phyloP scores from a whole-genome alignment of 1,284 basidiomycete genomes.

The Coniferiporia weirii region DNA sequence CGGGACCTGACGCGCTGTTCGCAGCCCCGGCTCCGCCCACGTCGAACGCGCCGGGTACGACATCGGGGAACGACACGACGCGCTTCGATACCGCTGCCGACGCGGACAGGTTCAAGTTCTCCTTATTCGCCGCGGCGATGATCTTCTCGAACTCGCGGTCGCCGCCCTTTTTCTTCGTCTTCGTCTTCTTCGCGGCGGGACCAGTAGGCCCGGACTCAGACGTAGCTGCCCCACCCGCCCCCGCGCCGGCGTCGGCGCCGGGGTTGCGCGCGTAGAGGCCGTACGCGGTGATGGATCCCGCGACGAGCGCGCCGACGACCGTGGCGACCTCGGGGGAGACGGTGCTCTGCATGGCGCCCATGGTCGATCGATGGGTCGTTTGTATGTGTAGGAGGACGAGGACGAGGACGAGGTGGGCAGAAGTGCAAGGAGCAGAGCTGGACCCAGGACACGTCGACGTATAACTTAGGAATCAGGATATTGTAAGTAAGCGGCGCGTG shows the following conservation, averaged over 20 bases:
- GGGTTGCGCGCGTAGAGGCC: slow-evolving; percentile 12
- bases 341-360: slow-evolving; percentile 48
- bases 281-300: slow-evolving; percentile 31
- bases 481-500: too few relatives aligned
- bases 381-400: too few relatives aligned
- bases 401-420: too few relatives aligned
- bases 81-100: slow-evolving; percentile 9
- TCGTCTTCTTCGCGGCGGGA: slow-evolving; percentile 38
- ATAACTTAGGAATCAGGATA: too few relatives aligned
- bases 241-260: slow-evolving; percentile 2
- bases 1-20: slow-evolving; percentile 18
- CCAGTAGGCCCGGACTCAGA: slow-evolving; percentile 13
- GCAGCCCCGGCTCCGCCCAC: slow-evolving; percentile 15
- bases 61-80: slow-evolving; percentile 35
- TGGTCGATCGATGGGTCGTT: slow-evolving; percentile 24
- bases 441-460: too few relatives aligned
- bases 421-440: too few relatives aligned
- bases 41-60: slow-evolving; percentile 44
- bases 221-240: too few relatives aligned
- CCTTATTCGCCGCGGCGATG: slow-evolving; percentile 18
- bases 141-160: slow-evolving; percentile 16
- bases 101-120: slow-evolving; percentile 21
- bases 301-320: slow-evolving; percentile 37
- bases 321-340: slow-evolving; percentile 37
- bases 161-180: slow-evolving; percentile 28